Evolutionary conservation across 108 stramenopile genomes (phyloP).

Genomic region (Cyclostephanos tholiformis): DNA sequence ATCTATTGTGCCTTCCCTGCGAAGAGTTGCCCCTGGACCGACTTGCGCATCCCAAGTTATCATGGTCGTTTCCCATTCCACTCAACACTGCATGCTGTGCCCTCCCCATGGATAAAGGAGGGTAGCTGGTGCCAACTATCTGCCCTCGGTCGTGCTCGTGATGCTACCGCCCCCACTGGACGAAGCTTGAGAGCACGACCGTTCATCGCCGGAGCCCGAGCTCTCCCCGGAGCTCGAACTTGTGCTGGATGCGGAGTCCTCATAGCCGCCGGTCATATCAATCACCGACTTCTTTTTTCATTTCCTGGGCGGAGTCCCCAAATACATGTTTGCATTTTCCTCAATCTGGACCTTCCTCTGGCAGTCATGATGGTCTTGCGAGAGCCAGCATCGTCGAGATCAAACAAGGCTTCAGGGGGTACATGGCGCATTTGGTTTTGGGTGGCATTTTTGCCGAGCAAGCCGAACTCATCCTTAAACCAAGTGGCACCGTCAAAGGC

Average conservation of each 20-base stretch:
- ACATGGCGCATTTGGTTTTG: neutral
- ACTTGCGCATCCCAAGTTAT: neutral
- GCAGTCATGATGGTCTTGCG: neutral
- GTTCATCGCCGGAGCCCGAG: neutral
- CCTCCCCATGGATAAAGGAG: too few species aligned
- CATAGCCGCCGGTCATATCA: too few species aligned
- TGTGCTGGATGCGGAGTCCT: neutral
- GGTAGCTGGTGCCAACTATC: neutral
- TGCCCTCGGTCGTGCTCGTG: neutral
- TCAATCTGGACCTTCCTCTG: too few species aligned
- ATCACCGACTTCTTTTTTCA: neutral
- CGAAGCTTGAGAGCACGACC: neutral
- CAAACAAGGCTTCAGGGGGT: neutral
- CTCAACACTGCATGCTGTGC: too few species aligned
- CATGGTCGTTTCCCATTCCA: neutral
- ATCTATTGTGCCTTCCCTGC: too few species aligned
- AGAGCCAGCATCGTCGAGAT: neutral
- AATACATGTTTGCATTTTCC: too few species aligned
- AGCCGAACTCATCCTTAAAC: conserved; percentile 1
- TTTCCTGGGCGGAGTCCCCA: neutral
- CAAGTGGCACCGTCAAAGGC: neutral
- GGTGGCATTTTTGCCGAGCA: neutral
- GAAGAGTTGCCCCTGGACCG: too few species aligned
- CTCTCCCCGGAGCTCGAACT: neutral
- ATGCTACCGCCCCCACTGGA: too few species aligned